phyloP scores from a whole-genome alignment of 306 rosid species.

The Nissolia schottii region DNA sequence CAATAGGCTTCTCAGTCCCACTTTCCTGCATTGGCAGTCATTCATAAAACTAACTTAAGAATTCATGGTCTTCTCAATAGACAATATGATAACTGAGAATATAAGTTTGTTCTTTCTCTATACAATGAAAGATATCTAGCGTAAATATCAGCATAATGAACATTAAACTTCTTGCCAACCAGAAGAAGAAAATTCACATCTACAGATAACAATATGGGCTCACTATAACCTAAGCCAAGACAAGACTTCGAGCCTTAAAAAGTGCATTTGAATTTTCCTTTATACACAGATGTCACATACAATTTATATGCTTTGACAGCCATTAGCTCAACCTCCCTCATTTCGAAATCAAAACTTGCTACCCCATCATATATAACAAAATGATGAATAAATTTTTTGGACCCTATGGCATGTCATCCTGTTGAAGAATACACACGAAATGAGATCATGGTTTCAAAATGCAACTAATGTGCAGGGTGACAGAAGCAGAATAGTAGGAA shows the following conservation, averaged over 20 bases:
- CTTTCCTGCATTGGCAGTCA: slow-evolving; percentile 61
- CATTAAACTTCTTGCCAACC: background rate
- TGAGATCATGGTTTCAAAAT: background rate
- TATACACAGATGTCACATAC: background rate
- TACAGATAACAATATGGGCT: background rate
- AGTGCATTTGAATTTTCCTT: background rate
- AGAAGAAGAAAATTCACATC: background rate
- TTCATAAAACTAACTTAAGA: slow-evolving; percentile 18
- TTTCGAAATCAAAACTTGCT: background rate
- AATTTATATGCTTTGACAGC: background rate
- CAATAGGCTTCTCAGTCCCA: slow-evolving; percentile 93
- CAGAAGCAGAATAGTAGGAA: background rate
- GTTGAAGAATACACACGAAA: background rate
- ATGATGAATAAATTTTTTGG: background rate
- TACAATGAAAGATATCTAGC: background rate
- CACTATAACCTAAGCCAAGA: background rate
- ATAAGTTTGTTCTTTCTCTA: background rate
- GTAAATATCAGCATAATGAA: background rate
- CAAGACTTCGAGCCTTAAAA: background rate
- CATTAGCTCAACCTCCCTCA: background rate
- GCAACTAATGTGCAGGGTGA: background rate
- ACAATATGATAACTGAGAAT: background rate
- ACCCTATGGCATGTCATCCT: background rate
- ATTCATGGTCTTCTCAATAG: background rate
- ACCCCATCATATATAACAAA: background rate